Base-by-base conservation (phyloP, 306 rosid species). In the Cucumis hystrix region DNA sequence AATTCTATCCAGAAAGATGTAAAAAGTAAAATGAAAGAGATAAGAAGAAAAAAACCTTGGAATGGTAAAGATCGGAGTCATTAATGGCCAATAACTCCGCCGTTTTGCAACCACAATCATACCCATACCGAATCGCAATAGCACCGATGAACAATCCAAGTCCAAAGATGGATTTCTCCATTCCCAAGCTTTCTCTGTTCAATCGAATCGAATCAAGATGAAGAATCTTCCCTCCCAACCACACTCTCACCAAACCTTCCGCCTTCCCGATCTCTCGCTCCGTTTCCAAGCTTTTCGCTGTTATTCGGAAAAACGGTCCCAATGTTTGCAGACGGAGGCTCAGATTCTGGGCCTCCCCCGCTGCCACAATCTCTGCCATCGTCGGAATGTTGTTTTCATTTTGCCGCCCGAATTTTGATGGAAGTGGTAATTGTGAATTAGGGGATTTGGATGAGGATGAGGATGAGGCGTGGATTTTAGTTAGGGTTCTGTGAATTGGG, bases 141-240 rank as follows among this genome's bases (percentile, higher is more conserved):
- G 97, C 98, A 12, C 98, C 98, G 20, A 94, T 83, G 84, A 91
- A 91, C 87, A 94, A 80, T 23, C 98, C 97, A 56, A 94, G 83
- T 13, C 97, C 98, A 43, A 94, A 92, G 41, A 94, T 92, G 0
- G 98, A 94, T 79, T 88, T 94, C 76, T 91, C 93, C 95, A 94
- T 94, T 8, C 86, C 91, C 41, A 91, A 41, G 6, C 94, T 90
- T 79, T 94, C 97, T 80, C 88, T 84, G 6, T 35, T 80, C 56
- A 94, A 88, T 63, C 79, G 90, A 39, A 94, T 90, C 1, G 98
- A 94, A 10, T 94, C 97, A 90, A 94, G 76, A 80, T 90, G 97
- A 83, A 94, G 98, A 74, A 94, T 78, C 54, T 6, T 94, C 49
- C 95, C 93, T 41, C 79, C 71, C 0, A 89, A 10, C 96, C 96